Evolutionary conservation across 306 rosid genomes (phyloP).

Genomic region (Malus asiatica): DNA sequence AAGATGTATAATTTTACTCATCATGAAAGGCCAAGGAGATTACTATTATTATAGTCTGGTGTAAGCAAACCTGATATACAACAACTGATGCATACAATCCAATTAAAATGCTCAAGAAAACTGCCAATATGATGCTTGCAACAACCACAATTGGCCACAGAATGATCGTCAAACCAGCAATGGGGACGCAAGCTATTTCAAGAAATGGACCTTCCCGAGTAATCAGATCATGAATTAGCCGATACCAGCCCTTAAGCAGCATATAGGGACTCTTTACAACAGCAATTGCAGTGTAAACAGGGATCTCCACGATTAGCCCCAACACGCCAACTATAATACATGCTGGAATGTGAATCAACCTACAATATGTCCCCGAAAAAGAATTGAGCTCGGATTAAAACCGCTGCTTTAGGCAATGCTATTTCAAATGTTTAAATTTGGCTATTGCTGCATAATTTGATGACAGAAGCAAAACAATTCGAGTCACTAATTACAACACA

Average conservation of each 20-base stretch:
- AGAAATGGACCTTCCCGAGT: slow-evolving; percentile 91
- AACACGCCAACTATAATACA: slow-evolving; percentile 48
- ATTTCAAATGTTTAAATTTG: background rate
- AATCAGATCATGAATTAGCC: slow-evolving; percentile 60
- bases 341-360: slow-evolving; percentile 77
- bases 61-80: slow-evolving; percentile 64
- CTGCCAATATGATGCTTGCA: slow-evolving; percentile 53
- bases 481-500: background rate
- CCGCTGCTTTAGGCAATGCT: background rate
- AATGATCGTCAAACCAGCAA: slow-evolving; percentile 78
- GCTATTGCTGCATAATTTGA: background rate
- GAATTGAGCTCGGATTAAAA: background rate
- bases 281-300: slow-evolving; percentile 60
- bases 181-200: slow-evolving; percentile 79
- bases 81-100: slow-evolving; percentile 68
- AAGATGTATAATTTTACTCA: slow-evolving; percentile 4
- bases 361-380: slow-evolving; percentile 18
- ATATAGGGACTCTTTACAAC: slow-evolving; percentile 66
- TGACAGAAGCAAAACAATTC: background rate
- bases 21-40: background rate
- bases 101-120: slow-evolving; percentile 59
- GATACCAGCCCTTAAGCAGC: slow-evolving; percentile 71
- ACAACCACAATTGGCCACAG: slow-evolving; percentile 81
- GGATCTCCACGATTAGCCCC: slow-evolving; percentile 62
- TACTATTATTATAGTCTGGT: background rate